Base-by-base conservation (phyloP, 2,329 filamentous ascomycete species). In the Chrysoporthe deuterocubensis region DNA sequence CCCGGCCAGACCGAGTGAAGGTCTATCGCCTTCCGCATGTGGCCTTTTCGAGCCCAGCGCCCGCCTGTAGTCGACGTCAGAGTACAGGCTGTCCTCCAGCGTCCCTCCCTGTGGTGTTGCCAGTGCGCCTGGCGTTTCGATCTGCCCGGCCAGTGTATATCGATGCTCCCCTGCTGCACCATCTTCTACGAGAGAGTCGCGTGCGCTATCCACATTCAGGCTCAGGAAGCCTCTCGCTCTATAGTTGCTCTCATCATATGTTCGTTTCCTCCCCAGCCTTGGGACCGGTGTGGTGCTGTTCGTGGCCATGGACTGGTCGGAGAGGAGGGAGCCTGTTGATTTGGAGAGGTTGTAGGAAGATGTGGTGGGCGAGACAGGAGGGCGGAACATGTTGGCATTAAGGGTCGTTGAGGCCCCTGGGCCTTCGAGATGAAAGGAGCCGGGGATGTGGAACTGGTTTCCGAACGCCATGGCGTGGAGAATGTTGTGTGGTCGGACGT, bases 21-120 rank as follows among this genome's bases (percentile, higher is more conserved):
- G 75, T 77, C 76, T 16, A 2, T 83, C 80, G 21, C 75, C 56
- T 7, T 81, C 80, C 7, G 79, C 75, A 50, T 77, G 77, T 1
- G 74, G 69, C 48, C 79, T 77, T 71, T 83, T 84, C 0, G 85
- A 82, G 0, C 85, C 85, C 1, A 88, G 78, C 0, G 80, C 82
- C 61, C 81, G 81, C 58, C 86, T 79, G 73, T 87, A 88, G 72
- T 87, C 83, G 26, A 84, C 76, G 69, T 89, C 86, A 16, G 85
- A 88, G 73, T 86, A 87, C 68, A 84, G 78, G 75, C 85, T 87
- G 65, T 87, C 84, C 21, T 83, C 84, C 66, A 87, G 76, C 34
- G 76, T 72, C 16, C 77, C 77, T 61, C 75, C 75, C 32, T 74
- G 72, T 18, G 75, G 74, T 13, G 70, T 74, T 6, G 71, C 67